A percentile compares a stretch with the other conserved stretches of the same genome.
phyloP scores from a whole-genome alignment of 768 basidiomycete species.

The Daedalea quercina region DNA sequence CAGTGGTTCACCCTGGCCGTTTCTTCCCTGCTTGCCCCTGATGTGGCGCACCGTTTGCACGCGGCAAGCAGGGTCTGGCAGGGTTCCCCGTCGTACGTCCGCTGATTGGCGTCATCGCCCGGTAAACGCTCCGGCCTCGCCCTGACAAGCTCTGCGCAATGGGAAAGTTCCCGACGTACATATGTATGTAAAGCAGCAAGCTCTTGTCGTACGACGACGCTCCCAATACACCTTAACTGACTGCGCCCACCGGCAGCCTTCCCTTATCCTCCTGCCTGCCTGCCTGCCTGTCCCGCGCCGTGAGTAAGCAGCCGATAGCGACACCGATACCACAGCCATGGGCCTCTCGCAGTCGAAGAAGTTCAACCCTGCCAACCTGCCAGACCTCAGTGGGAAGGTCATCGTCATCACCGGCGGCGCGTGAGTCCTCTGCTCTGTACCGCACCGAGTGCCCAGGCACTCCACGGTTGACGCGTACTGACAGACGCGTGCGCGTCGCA shows the following conservation, averaged over 20 bases:
- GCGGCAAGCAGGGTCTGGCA: not conserved
- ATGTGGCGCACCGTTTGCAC: too few species aligned
- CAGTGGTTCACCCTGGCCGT: too few species aligned
- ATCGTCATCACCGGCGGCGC: constrained; percentile 53
- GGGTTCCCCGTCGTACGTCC: not conserved
- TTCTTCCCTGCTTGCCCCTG: not conserved
- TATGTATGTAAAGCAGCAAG: not conserved
- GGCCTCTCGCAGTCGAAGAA: constrained; percentile 6
- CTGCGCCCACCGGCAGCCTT: not conserved
- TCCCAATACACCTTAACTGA: not conserved
- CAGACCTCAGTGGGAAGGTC: constrained; percentile 44
- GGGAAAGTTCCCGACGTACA: not conserved
- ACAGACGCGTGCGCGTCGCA: constrained; percentile 17
- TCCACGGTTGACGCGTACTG: not conserved
- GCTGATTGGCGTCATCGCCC: not conserved
- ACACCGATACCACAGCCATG: constrained; percentile 2
- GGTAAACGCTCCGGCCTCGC: not conserved
- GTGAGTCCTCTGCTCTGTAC: constrained; percentile 26
- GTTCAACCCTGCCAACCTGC: constrained; percentile 35
- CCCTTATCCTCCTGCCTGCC: not conserved
- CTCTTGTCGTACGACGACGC: not conserved
- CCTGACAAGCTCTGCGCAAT: not conserved
- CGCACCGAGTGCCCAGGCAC: not conserved
- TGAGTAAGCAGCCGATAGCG: too few species aligned
- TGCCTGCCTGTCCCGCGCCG: too few species aligned